Evolutionary conservation across 2,329 filamentous ascomycete genomes (phyloP).

Genomic region (Salinomyces thailandicus): DNA sequence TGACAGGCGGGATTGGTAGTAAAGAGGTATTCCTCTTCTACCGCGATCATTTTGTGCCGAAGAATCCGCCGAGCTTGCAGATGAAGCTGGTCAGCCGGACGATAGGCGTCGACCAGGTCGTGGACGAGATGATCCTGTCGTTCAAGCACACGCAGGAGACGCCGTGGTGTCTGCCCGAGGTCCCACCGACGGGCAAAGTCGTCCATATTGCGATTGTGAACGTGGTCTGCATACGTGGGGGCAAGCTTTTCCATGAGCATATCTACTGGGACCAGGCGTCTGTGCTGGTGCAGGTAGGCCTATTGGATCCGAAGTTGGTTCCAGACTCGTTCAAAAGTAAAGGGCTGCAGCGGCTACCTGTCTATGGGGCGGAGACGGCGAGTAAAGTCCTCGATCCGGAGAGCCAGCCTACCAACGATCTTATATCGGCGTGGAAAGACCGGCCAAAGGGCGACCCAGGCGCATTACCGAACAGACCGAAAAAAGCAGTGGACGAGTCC

Average conservation of each 20-base stretch:
- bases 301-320: slow-evolving; percentile 45
- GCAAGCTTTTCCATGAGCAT: slow-evolving; percentile 45
- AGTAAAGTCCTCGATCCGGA: slow-evolving; percentile 32
- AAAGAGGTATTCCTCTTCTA: slow-evolving; percentile 42
- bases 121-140: slow-evolving; percentile 47
- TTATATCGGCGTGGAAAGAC: slow-evolving; percentile 27
- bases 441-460: slow-evolving; percentile 8
- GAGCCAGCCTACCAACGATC: slow-evolving; percentile 31
- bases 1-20: slow-evolving; percentile 34
- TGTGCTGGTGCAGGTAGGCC: slow-evolving; percentile 45
- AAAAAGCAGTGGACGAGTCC: no score
- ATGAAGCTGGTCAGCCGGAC: slow-evolving; percentile 47
- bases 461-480: slow-evolving; percentile 15
- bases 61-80: slow-evolving; percentile 43
- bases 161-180: slow-evolving; percentile 48
- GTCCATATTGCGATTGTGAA: slow-evolving; percentile 48
- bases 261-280: slow-evolving; percentile 52
- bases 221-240: slow-evolving; percentile 44
- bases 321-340: slow-evolving; percentile 34
- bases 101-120: slow-evolving; percentile 45
- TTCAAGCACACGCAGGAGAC: slow-evolving; percentile 48
- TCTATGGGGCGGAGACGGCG: slow-evolving; percentile 32
- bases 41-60: slow-evolving; percentile 44
- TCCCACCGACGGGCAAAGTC: slow-evolving; percentile 45
- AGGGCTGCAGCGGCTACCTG: slow-evolving; percentile 32